Evolutionary conservation across 352 stramenopile genomes (phyloP), one percentile per base, ranked within the genome.

Genomic region (Phytopythium montanum): DNA sequence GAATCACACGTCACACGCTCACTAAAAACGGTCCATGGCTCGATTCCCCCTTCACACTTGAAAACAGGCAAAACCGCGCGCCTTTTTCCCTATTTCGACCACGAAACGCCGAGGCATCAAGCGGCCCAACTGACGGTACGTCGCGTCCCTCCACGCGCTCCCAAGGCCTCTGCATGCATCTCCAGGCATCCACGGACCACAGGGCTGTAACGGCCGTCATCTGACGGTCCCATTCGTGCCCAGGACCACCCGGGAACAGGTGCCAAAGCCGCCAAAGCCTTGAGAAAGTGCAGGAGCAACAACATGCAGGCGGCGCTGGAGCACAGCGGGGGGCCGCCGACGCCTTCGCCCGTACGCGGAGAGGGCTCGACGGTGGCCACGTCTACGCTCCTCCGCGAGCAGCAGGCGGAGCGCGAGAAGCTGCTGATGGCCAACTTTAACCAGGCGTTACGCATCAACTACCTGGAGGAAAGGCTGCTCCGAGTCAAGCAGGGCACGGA

Each of bases 381-480:
- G 16, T 59, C 53, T 36, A 59, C 53, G 70, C 63, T 84, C 51
- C 61, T 88, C 23, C 75, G 78, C 29, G 75, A 85, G 52, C 73
- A 88, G 64, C 71, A 86, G 64, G 69, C 65, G 12, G 73, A 85
- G 56, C 73, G 69, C 29, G 76, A 92, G 51, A 72, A 73, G 3
- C 68, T 94, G 5, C 67, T 74, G 26, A 90, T 84, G 66, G 81
- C 88, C 52, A 88, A 87, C 63, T 88, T 88, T 56, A 90, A 90
- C 69, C 76, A 88, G 64, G 75, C 75, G 63, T 61, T 87, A 41
- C 78, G 76, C 19, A 79, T 90, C 44, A 81, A 81, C 33, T 76
- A 77, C 39, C 65, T 90, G 1, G 81, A 94, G 56, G 75, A 92
- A 58, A 74, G 77, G n/a, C 65, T 94, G 51, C 56, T 81, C 29